Evolutionary conservation across 306 rosid genomes (phyloP).

Genomic region (Malus sieversii): DNA sequence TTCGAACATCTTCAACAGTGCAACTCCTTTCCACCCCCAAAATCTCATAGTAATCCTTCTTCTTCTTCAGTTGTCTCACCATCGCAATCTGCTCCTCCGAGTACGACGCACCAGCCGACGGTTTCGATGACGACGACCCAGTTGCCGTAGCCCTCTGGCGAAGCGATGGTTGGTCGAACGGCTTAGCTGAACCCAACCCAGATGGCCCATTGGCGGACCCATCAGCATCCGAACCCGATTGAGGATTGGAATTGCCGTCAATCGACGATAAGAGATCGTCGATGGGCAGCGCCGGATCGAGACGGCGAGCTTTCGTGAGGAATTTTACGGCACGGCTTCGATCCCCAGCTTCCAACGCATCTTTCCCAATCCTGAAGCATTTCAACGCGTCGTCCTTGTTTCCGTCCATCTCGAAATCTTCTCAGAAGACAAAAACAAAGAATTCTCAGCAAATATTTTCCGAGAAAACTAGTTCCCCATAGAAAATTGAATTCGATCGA

Average conservation of each 20-base stretch:
- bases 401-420: conserved; percentile 54
- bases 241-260: conserved; percentile 28
- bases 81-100: conserved; percentile 66
- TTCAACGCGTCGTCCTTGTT: conserved; percentile 91
- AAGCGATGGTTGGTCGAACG: conserved; percentile 50
- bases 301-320: conserved; percentile 73
- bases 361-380: conserved; percentile 66
- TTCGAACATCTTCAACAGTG: conserved; percentile 70
- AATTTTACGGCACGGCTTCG: conserved; percentile 70
- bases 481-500: not conserved
- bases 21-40: conserved; percentile 84
- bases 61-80: conserved; percentile 65
- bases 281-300: conserved; percentile 61
- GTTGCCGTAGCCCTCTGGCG: conserved; percentile 44
- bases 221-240: conserved; percentile 13
- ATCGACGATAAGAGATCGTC: conserved; percentile 55
- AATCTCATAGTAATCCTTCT: conserved; percentile 78
- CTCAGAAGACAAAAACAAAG: conserved; percentile 7
- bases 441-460: conserved; percentile 1
- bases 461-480: not conserved
- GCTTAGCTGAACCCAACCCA: conserved; percentile 19
- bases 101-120: conserved; percentile 23
- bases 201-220: conserved; percentile 26
- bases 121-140: conserved; percentile 26
- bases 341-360: conserved; percentile 64